A percentile compares a stretch with the other conserved stretches of the same genome.
These are phyloP conservation scores for Lachancea cidri DNA, from an alignment of 805 yeast species.

Conservation along the genomic window DNA sequence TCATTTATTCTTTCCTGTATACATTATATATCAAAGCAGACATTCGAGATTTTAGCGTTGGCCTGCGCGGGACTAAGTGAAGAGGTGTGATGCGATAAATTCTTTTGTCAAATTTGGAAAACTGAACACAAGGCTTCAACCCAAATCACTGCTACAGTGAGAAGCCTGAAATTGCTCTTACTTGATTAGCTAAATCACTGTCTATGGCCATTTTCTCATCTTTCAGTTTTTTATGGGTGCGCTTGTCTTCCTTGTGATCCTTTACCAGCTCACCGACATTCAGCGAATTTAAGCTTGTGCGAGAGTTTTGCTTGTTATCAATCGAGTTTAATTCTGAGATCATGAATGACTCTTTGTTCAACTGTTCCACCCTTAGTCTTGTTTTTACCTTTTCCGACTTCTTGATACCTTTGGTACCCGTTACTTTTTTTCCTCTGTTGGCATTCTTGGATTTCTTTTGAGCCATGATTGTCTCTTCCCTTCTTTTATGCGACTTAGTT, in stretches of 20 bases:
- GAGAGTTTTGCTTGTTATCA: slow-evolving; percentile 7
- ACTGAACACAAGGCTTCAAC: background rate
- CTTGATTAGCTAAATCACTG: slow-evolving; percentile 27
- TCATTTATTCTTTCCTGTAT: background rate
- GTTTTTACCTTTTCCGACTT: slow-evolving; percentile 22
- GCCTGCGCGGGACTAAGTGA: too few relatives aligned
- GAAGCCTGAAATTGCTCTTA: slow-evolving; percentile 32
- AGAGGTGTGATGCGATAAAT: too few relatives aligned
- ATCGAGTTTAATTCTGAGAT: slow-evolving; percentile 6
- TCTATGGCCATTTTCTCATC: slow-evolving; percentile 25
- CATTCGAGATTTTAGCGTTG: background rate
- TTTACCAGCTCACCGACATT: slow-evolving; percentile 18
- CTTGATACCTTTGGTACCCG: slow-evolving; percentile 4
- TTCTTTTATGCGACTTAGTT: background rate
- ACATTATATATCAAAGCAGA: background rate
- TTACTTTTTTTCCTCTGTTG: background rate
- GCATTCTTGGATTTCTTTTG: slow-evolving; percentile 1
- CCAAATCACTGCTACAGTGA: slow-evolving; percentile 15
- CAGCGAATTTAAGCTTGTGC: slow-evolving; percentile 9
- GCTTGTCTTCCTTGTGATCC: slow-evolving; percentile 27
- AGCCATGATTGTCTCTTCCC: too few relatives aligned
- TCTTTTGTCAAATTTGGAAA: too few relatives aligned
- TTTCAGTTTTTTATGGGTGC: slow-evolving; percentile 16
- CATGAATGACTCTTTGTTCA: slow-evolving; percentile 17
- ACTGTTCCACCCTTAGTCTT: slow-evolving; percentile 19